Base-by-base conservation (phyloP, 2,329 filamentous ascomycete species). In the Hypoxylon sp. region DNA sequence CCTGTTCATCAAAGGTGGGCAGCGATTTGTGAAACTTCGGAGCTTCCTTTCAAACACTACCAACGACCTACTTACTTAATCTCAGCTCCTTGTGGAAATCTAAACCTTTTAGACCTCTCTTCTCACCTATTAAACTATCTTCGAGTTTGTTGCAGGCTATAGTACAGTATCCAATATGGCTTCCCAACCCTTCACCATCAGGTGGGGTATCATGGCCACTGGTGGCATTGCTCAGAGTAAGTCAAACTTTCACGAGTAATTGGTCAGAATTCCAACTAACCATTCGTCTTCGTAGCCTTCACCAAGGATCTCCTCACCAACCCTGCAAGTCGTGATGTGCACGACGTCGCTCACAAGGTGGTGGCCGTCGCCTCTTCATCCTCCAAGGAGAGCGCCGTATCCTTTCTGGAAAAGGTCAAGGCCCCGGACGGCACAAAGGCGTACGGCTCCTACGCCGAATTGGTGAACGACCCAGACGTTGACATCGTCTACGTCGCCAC, bases 401-500 rank as follows among this genome's bases (percentile, higher is more conserved):
- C 88, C 52, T 97, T 97, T 81, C 85, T 97, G 76, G 82, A 87
- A 66, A 87, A 90, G 67, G 86, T 91, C 37, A 86, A 89, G 63
- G 88, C 90, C n/a, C 89, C 91, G 2, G 81, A 85, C 16, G 84
- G 87, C 6, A 90, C 91, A 61, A 87, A 87, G 72, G 85, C 90
- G 8, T 96, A 97, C 76, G 92, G 91, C 63, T 92, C 90, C 9
- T 97, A 97, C 79, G 85, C 89, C 67, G 91, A 94, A 76, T 86
- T 97, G 27, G 93, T 95, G 25, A 85, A 87, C 53, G 92, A 97
- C 76, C 82, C 90, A 5, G 86, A 92, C 73, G 87, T 97, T 70
- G 92, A 97, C 78, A 92, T 96, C 72, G 81, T 97, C 80, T 97
- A 97, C 79, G 88, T 97, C 60, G 93, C 93, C 23, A 97, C 94